Percentiles rank a stretch among this genome's conserved stretches.
phyloP scores from a whole-genome alignment of 148 eudicot genomes.

The Agrostemma githago region DNA sequence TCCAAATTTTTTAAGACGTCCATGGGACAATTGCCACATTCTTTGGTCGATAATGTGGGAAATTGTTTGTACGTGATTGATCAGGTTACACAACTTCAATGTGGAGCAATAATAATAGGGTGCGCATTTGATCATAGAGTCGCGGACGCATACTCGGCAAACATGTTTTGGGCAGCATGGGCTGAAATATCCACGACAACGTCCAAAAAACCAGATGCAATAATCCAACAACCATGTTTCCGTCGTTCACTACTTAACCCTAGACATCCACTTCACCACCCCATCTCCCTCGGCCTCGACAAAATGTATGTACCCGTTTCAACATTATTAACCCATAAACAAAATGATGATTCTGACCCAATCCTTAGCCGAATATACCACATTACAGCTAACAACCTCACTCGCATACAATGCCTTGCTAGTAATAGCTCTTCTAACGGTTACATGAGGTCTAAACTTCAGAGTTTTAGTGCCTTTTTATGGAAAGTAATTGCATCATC shows the following conservation, averaged over 20 bases:
- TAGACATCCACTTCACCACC: conserved; percentile 31
- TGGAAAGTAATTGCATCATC: conserved; percentile 53
- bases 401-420: conserved; percentile 36
- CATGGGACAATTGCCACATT: no score
- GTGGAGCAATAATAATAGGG: conserved; percentile 49
- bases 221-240: conserved; percentile 31
- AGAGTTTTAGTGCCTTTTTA: conserved; percentile 55
- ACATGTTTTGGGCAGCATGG: conserved; percentile 81
- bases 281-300: conserved; percentile 27
- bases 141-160: conserved; percentile 65
- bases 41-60: no score
- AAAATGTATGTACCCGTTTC: conserved; percentile 40
- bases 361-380: conserved; percentile 54
- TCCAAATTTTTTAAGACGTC: no score
- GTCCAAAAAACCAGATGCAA: conserved; percentile 25
- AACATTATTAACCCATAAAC: conserved; percentile 17
- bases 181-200: conserved; percentile 36
- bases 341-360: conserved; percentile 4
- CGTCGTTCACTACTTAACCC: conserved; percentile 51
- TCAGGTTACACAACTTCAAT: conserved; percentile 54
- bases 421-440: neutral
- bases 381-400: conserved; percentile 31
- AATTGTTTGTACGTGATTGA: no score
- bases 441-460: conserved; percentile 37
- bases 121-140: conserved; percentile 74